Base-by-base conservation (phyloP, 179 eudicot genomes). In the Sideroxylon spinosum region DNA sequence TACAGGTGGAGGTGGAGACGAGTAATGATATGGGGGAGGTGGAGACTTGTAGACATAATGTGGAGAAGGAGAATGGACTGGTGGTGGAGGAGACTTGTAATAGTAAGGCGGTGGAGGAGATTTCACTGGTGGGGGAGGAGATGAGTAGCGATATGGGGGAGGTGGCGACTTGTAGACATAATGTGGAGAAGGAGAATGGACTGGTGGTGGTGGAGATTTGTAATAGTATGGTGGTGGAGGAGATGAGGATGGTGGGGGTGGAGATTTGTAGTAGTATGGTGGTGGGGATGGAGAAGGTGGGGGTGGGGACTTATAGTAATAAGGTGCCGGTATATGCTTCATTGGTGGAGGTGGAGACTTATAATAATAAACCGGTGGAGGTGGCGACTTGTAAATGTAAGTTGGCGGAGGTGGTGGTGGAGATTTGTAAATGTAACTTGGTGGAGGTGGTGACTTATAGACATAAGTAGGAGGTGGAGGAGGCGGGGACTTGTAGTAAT, bases 51-150 rank as follows among this genome's bases (percentile, higher is more conserved):
- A 66, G 49, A 28, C 29, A 19, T 66, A 66, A 2, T 46, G 70
- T 8, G 70, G 70, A 29, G 46, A 17, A 0, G 70, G 70, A 0
- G 70, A 67, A 0, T 9, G 71, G 8, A 17, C 32, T 11, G 52
- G 48, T 29, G 50, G 71, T 25, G 86, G 84, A 23, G 86, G 83
- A 6, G 85, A 82, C 32, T 71, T 71, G 59, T 71, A 71, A 5
- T 29, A 32, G 37, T 65, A 65, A 6, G 46, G 20, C 0, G 71
- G 50, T 13, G 12, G 71, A 28, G 49, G 49, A 0, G 70, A 29
- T 1, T 16, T 7, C 5, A 48, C 4, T 28, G 70, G 44, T 13
- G 70, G 70, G 1, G 19, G 70, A 11, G 70, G 49, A 4, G 70
- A 14, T 6, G 19, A 12, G n/a, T 29, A 26, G 17, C 32, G 32